Evolutionary conservation across 768 basidiomycete genomes (phyloP).

Genomic region (Naganishia randhawae): DNA sequence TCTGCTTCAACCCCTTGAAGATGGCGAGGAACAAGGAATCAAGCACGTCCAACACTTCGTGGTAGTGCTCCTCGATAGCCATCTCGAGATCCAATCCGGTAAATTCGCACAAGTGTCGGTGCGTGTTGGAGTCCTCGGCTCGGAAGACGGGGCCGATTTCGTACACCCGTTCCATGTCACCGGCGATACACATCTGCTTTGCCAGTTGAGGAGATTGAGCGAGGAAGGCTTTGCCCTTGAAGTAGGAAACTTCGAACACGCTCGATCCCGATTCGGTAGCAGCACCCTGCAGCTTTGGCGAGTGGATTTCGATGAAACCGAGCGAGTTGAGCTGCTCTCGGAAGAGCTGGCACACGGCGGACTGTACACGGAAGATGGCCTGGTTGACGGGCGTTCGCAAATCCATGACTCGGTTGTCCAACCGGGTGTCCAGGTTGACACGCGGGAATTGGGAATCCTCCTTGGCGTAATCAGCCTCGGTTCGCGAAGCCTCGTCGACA

Average conservation of each 20-base stretch:
- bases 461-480: constrained; percentile 67
- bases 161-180: constrained; percentile 96
- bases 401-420: constrained; percentile 90
- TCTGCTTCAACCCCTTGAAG: constrained; percentile 75
- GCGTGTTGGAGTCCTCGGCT: constrained; percentile 94
- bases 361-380: constrained; percentile 86
- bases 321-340: constrained; percentile 68
- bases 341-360: constrained; percentile 83
- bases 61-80: constrained; percentile 97
- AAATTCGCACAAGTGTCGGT: constrained; percentile 97
- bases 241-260: constrained; percentile 96
- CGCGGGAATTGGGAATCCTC: constrained; percentile 56
- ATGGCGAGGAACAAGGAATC: constrained; percentile 81
- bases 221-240: constrained; percentile 91
- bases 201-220: constrained; percentile 96
- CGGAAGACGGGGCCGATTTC: constrained; percentile 91
- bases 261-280: constrained; percentile 95
- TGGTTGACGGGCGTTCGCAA: constrained; percentile 95
- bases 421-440: constrained; percentile 85
- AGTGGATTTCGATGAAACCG: constrained; percentile 91
- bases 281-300: constrained; percentile 92
- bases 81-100: constrained; percentile 98
- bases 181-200: constrained; percentile 99
- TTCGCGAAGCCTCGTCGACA: constrained; percentile 83
- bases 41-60: constrained; percentile 90